Evolutionary conservation across 1,284 basidiomycete species (phyloP).

Genomic region (Leccinum pachyderme): DNA sequence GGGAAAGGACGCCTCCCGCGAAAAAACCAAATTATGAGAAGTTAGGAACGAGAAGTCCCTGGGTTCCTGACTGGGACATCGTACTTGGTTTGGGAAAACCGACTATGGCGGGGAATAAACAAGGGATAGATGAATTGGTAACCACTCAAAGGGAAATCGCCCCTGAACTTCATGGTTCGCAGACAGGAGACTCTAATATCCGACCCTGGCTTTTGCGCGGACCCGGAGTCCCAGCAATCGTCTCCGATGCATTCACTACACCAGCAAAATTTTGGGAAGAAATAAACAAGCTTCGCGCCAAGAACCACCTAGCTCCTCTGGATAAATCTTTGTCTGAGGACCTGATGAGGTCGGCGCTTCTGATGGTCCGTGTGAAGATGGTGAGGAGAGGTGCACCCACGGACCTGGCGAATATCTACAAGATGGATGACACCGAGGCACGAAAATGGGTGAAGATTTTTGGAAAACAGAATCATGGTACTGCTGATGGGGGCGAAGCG

Average conservation of each 20-base stretch:
- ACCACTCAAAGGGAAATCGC: conserved; percentile 51
- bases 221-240: conserved; percentile 40
- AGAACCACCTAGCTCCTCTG: conserved; percentile 48
- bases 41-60: conserved; percentile 68
- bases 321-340: conserved; percentile 34
- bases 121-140: conserved; percentile 41
- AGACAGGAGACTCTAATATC: conserved; percentile 6
- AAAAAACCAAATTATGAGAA: conserved; percentile 75
- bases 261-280: conserved; percentile 46
- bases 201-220: conserved; percentile 71
- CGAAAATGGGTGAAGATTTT: conserved; percentile 22
- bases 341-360: conserved; percentile 57
- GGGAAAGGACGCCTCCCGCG: conserved; percentile 80
- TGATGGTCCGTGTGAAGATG: conserved; percentile 62
- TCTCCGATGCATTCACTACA: conserved; percentile 46
- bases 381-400: conserved; percentile 68
- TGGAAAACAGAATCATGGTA: conserved; percentile 22
- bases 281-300: conserved; percentile 58
- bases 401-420: conserved; percentile 72
- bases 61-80: conserved; percentile 70
- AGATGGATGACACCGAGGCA: conserved; percentile 42
- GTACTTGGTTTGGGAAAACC: conserved; percentile 50
- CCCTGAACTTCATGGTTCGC: conserved; percentile 8
- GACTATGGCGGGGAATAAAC: conserved; percentile 2
- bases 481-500: conserved; percentile 36